phyloP scores from a whole-genome alignment of 495 filamentous ascomycete genomes.

The Beverwykella pulmonaria region DNA sequence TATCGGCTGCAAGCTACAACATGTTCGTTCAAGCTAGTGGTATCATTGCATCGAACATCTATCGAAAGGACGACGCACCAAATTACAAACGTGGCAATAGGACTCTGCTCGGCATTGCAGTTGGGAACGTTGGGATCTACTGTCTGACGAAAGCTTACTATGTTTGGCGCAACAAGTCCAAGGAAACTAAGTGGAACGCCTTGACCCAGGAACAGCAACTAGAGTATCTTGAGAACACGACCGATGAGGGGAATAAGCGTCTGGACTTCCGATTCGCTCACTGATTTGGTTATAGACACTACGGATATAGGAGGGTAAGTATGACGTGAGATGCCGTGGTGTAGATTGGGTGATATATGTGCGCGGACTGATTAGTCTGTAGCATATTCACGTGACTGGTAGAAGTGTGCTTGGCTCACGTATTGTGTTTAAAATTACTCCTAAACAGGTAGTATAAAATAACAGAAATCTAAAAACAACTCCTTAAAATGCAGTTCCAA shows the following conservation, averaged over 20 bases:
- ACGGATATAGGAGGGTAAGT: no score
- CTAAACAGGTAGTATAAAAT: no score
- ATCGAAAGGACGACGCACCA: conserved; percentile 36
- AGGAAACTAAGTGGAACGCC: conserved; percentile 30
- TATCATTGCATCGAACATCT: conserved; percentile 62
- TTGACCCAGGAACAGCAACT: conserved; percentile 18
- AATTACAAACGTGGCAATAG: conserved; percentile 33
- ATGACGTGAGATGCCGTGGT: no score
- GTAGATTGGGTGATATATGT: no score
- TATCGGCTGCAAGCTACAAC: conserved; percentile 64
- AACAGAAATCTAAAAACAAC: no score
- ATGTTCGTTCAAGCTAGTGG: conserved; percentile 70
- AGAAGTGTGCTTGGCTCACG: no score
- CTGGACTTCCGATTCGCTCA: conserved; percentile 23
- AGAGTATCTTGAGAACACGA: conserved; percentile 28
- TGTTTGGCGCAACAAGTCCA: conserved; percentile 24
- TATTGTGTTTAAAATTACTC: no score
- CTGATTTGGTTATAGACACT: no score
- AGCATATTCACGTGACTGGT: no score
- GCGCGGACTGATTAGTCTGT: no score
- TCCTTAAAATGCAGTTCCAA: no score
- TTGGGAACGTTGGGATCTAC: conserved; percentile 23
- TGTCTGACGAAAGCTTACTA: conserved; percentile 32
- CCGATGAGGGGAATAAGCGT: conserved; percentile 26
- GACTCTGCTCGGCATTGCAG: conserved; percentile 12